A percentile compares a stretch with the other conserved stretches of the same genome.
Evolutionary conservation across 2,329 filamentous ascomycete species (phyloP).

Genomic region (Huntiella bhutanensis): DNA sequence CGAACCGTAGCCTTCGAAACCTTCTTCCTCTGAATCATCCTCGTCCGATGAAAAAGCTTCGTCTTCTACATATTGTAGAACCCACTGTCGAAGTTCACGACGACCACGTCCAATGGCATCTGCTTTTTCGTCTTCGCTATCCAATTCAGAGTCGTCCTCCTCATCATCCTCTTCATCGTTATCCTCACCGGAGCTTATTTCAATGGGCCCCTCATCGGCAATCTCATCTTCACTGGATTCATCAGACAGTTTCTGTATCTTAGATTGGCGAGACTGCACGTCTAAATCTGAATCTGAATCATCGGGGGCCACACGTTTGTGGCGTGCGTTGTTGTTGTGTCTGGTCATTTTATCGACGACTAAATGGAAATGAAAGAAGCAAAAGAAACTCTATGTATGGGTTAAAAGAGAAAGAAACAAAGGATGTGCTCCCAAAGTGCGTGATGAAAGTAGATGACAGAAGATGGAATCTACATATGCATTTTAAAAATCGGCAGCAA

Average conservation of each 20-base stretch:
- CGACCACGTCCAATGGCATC: background rate
- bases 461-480: background rate
- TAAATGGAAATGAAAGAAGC: background rate
- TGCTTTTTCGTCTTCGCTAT: background rate
- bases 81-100: too few relatives aligned
- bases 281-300: background rate
- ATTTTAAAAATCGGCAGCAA: background rate
- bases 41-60: background rate
- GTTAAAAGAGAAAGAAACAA: background rate
- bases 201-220: background rate
- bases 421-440: background rate
- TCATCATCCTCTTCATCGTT: background rate
- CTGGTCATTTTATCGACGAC: background rate
- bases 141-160: background rate
- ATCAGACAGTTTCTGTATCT: background rate
- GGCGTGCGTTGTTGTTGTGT: background rate
- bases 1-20: background rate
- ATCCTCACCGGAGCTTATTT: background rate
- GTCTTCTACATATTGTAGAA: too few relatives aligned
- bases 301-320: background rate
- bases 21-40: background rate
- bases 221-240: slow-evolving; percentile 1
- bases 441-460: background rate
- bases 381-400: background rate
- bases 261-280: too few relatives aligned